Conservation (phyloP, 108 stramenopile genomes). For the Mediolabrus comicus region DNA sequence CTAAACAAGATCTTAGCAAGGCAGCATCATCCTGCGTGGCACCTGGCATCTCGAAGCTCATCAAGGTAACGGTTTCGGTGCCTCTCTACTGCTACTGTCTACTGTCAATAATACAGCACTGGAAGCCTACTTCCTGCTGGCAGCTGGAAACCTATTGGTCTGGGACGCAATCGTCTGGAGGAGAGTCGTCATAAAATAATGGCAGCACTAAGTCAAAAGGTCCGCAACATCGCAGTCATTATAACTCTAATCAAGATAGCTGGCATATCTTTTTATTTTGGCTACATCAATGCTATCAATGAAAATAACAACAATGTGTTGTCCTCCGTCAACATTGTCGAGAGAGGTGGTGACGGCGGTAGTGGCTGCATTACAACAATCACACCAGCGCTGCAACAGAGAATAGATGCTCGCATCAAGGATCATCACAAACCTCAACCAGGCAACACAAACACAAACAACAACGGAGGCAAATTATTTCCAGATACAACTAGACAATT, state of each 20-base stretch:
- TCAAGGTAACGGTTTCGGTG: too few relatives aligned
- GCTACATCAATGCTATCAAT: constrained; percentile 1
- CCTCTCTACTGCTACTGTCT: too few relatives aligned
- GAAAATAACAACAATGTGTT: neutral
- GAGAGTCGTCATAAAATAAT: too few relatives aligned
- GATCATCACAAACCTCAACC: neutral
- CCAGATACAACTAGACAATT: neutral
- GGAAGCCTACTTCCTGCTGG: too few relatives aligned
- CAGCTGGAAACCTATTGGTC: too few relatives aligned
- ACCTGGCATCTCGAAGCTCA: too few relatives aligned
- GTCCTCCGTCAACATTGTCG: neutral
- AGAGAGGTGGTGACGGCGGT: neutral
- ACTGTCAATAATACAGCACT: too few relatives aligned
- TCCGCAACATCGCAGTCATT: neutral
- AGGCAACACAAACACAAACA: neutral
- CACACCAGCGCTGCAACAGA: neutral
- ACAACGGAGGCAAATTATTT: neutral
- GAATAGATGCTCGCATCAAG: neutral
- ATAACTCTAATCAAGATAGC: constrained; percentile 3
- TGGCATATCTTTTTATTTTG: neutral
- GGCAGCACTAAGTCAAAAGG: too few relatives aligned
- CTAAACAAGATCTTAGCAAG: too few relatives aligned
- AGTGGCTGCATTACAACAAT: neutral
- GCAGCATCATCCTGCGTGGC: too few relatives aligned
- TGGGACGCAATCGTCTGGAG: neutral